Evolutionary conservation across 371 early-diverging fungal species (phyloP), one percentile per base, ranked within the genome.

Genomic region (Mortierella sp.): DNA sequence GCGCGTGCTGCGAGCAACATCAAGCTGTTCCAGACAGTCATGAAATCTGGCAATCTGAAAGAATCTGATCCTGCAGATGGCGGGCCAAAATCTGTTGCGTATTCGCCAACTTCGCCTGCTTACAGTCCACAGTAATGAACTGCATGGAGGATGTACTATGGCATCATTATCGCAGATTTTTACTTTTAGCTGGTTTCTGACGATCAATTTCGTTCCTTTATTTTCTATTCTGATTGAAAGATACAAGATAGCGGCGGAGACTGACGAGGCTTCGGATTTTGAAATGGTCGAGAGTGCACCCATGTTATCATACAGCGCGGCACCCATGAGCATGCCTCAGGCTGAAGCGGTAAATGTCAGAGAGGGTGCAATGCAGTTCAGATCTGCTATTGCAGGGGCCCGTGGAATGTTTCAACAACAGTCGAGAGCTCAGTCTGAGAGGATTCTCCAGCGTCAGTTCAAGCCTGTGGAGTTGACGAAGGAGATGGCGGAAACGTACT

Each of bases 391-490:
- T n/a, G n/a, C n/a, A n/a, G n/a, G n/a, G n/a, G n/a, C n/a, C n/a
- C n/a, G n/a, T n/a, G n/a, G n/a, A n/a, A n/a, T n/a, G n/a, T n/a
- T n/a, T n/a, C n/a, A n/a, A n/a, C n/a, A n/a, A n/a, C n/a, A n/a
- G 31, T 21, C 23, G 23, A 21, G 24, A 52, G 14, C 19, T 31
- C 5, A 11, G 30, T 19, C 56, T 5, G 75, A 58, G 27, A 31
- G 39, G 3, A 46, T 42, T 0, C 24, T 68, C 15, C 43, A 56
- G 23, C 37, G 31, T 9, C 76, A 51, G 31, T 75, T 69, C 44
- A 69, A 75, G 53, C 70, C 64, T 24, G 60, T 69, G 42, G 76
- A 75, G n/a, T 32, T 71, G 19, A 80, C 80, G 9, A 68, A 80
- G 50, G 76, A 76, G 26, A 60, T 76, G 72, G 56, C 50, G 2